Percentiles rank a stretch among this genome's conserved stretches.
Evolutionary conservation across 2,329 filamentous ascomycete genomes (phyloP).

Genomic region (Capronia coronata): DNA sequence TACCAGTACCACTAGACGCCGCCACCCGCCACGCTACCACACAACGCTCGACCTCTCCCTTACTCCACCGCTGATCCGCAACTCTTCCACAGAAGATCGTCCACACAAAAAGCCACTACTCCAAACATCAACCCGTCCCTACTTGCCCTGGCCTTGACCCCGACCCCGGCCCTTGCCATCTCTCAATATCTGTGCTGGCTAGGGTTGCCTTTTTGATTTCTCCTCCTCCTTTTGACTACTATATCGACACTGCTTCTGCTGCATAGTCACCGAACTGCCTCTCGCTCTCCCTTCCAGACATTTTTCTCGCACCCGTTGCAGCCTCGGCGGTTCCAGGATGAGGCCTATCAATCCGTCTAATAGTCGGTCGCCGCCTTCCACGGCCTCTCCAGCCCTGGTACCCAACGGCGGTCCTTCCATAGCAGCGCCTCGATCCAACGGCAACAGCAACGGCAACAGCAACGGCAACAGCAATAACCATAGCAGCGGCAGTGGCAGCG

Average conservation of each 20-base stretch:
- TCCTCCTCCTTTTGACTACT: neutral
- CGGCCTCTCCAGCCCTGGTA: conserved; percentile 7
- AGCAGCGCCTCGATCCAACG: conserved; percentile 11
- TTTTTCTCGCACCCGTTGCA: neutral
- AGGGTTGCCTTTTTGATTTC: conserved; percentile 1
- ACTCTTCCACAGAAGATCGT: conserved; percentile 5
- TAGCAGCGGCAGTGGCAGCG: neutral
- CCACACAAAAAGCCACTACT: conserved; percentile 8
- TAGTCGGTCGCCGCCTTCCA: conserved; percentile 11
- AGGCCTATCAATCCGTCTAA: conserved; percentile 9
- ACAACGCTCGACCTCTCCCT: neutral
- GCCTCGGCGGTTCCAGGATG: conserved; percentile 10
- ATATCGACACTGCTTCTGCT: neutral
- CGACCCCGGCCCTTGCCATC: neutral
- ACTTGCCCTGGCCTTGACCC: neutral
- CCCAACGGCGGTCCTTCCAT: conserved; percentile 7
- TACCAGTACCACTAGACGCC: neutral
- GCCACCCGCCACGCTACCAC: neutral
- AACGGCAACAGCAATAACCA: neutral
- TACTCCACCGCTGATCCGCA: neutral
- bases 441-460: no score
- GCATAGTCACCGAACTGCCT: neutral
- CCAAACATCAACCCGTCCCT: conserved; percentile 14
- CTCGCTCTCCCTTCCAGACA: neutral
- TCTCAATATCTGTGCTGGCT: conserved; percentile 13